These are phyloP conservation scores for Huntiella bhutanensis DNA, from an alignment of 2,329 filamentous ascomycete species.

Conservation along the genomic window DNA sequence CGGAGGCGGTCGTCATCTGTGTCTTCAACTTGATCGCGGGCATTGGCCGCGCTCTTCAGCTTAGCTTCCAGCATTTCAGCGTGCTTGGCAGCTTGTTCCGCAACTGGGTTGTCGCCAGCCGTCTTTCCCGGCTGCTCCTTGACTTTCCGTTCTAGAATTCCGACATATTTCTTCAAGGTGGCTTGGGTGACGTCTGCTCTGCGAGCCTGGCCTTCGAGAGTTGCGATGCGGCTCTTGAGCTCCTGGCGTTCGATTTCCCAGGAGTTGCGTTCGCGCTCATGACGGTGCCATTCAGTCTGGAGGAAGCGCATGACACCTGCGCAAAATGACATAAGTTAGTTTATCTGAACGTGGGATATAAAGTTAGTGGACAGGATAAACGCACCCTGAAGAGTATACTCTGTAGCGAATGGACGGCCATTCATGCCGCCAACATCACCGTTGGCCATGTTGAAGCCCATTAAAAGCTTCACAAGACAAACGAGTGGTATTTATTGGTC, in stretches of 20 bases:
- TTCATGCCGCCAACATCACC: slow-evolving; percentile 22
- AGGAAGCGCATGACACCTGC: slow-evolving; percentile 96
- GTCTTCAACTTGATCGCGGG: slow-evolving; percentile 19
- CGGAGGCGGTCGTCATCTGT: slow-evolving; percentile 32
- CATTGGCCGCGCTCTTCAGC: slow-evolving; percentile 23
- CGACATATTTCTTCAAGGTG: slow-evolving; percentile 74
- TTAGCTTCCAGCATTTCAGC: slow-evolving; percentile 34
- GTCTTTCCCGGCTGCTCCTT: slow-evolving; percentile 59
- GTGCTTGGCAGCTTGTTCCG: slow-evolving; percentile 30
- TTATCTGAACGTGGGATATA: background rate
- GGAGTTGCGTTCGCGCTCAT: slow-evolving; percentile 90
- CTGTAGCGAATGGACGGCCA: slow-evolving; percentile 37
- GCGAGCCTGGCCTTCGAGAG: slow-evolving; percentile 73
- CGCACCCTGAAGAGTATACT: slow-evolving; percentile 40
- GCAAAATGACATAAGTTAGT: slow-evolving; percentile 3
- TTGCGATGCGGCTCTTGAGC: slow-evolving; percentile 95
- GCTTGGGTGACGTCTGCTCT: slow-evolving; percentile 78
- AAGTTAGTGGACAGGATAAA: slow-evolving; percentile 3
- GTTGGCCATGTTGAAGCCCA: slow-evolving; percentile 19
- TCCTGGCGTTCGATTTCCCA: slow-evolving; percentile 99
- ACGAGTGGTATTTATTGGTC: no score
- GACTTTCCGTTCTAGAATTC: slow-evolving; percentile 73
- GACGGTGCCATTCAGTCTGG: slow-evolving; percentile 96
- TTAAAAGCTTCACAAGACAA: background rate
- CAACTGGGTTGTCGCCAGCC: slow-evolving; percentile 26